Base-by-base conservation (phyloP, 202 grass and related monocot species). In the Schoenoplectus triqueter region DNA sequence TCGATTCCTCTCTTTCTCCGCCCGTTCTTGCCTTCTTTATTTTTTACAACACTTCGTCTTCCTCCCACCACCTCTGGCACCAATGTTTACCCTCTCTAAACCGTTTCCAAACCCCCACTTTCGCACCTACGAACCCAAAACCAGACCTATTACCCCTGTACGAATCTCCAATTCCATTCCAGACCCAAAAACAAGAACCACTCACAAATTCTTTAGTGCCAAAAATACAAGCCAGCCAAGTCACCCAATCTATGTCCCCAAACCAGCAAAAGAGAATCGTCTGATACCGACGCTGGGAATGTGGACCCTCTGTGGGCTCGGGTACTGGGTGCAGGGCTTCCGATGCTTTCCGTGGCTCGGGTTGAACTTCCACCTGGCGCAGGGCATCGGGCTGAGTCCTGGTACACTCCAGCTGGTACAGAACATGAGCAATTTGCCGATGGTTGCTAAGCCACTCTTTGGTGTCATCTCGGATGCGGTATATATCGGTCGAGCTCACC, bases 281-380 rank as follows among this genome's bases (percentile, higher is more conserved):
- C 62, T 90, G 82, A 80, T 85, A 81, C 85, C 82, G 70, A 84
- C 85, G 70, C 81, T 89, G 9, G 85, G 86, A 80, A 82, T 94
- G 66, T 97, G 88, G 94, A 85, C 88, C 65, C 68, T 94, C 70
- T 97, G 94, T 71, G 94, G 94, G 11, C 41, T 89, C 2, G 94
- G 90, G 5, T 97, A 97, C 86, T 97, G 94, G 84, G 89, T 97
- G 85, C 94, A 97, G 86, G 94, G 94, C 0, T 97, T 97, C 87
- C 86, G 94, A 13, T 94, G 92, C 90, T 97, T 97, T 85, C 94
- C 90, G 4, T 97, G 94, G 94, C 86, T 94, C 46, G 94, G 92
- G 0, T 90, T 94, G 73, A 90, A 94, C 80, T 94, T 92, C 85
- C 90, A 94, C 85, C 92, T 97, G 75, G 61, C 87, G 2, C 78